These are phyloP conservation scores for Yamadazyma diddensiae DNA, from an alignment of 1,139 yeast species.

Conservation along the genomic window DNA sequence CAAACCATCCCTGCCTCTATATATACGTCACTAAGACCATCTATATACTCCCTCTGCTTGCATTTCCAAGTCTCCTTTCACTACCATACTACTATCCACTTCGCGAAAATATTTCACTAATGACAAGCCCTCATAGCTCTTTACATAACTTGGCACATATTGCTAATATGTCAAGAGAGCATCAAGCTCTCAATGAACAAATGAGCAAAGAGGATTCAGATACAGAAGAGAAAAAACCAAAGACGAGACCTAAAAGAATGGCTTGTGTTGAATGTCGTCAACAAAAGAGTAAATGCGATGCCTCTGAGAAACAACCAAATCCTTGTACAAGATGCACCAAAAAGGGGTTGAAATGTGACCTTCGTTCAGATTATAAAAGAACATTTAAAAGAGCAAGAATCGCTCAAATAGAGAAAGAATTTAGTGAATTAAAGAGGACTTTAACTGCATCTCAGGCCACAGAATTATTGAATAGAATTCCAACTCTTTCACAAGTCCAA, in stretches of 20 bases:
- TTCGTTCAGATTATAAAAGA: slow-evolving; percentile 80
- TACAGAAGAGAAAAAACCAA: slow-evolving; percentile 8
- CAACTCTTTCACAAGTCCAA: slow-evolving; percentile 16
- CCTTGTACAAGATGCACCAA: slow-evolving; percentile 82
- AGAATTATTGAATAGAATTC: slow-evolving; percentile 37
- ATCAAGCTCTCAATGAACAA: slow-evolving; percentile 30
- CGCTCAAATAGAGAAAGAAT: slow-evolving; percentile 80
- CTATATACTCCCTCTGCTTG: too few relatives aligned
- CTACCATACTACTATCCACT: too few relatives aligned
- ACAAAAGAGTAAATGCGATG: slow-evolving; percentile 88
- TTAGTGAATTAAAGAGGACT: slow-evolving; percentile 60
- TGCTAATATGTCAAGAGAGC: slow-evolving; percentile 45
- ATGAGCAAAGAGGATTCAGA: slow-evolving; percentile 9
- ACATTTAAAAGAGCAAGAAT: slow-evolving; percentile 85
- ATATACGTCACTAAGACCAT: too few relatives aligned
- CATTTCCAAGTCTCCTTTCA: too few relatives aligned
- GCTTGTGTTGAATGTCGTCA: slow-evolving; percentile 97
- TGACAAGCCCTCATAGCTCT: slow-evolving; percentile 18
- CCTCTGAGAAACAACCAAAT: slow-evolving; percentile 70
- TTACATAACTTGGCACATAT: slow-evolving; percentile 44
- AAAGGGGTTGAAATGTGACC: slow-evolving; percentile 64
- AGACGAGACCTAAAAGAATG: slow-evolving; percentile 49
- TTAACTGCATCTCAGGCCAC: slow-evolving; percentile 52
- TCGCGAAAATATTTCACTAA: slow-evolving; percentile 6
- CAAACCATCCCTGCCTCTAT: too few relatives aligned